These are phyloP conservation scores for Pichia ethanolica DNA, from an alignment of 805 yeast species.

Conservation along the genomic window DNA sequence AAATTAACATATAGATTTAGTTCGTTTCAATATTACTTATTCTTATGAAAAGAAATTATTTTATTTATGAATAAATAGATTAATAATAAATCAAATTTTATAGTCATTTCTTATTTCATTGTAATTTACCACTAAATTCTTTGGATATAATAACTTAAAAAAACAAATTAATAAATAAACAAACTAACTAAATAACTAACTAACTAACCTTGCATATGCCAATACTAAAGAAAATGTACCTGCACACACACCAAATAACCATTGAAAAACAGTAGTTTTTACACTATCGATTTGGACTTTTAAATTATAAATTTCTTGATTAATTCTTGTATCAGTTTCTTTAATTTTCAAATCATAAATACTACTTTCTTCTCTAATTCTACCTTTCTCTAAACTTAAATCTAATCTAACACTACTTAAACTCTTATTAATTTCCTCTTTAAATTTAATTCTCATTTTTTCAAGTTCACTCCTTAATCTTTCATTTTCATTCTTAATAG, in stretches of 20 bases:
- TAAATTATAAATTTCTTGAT: conserved; percentile 91
- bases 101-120: too few species aligned
- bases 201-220: conserved; percentile 74
- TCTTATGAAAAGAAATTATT: too few species aligned
- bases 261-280: conserved; percentile 94
- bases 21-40: too few species aligned
- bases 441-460: conserved; percentile 71
- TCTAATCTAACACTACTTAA: conserved; percentile 88
- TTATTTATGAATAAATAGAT: too few species aligned
- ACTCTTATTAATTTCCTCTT: conserved; percentile 86
- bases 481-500: conserved; percentile 81
- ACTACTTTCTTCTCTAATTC: conserved; percentile 90
- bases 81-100: too few species aligned
- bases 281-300: conserved; percentile 92
- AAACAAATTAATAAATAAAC: not conserved
- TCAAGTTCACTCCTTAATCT: conserved; percentile 77
- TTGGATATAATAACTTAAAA: not conserved
- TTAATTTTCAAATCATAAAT: conserved; percentile 89
- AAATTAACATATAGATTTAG: too few species aligned
- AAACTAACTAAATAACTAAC: conserved; percentile 9
- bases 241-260: conserved; percentile 97
- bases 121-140: too few species aligned
- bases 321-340: conserved; percentile 91
- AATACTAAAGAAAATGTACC: conserved; percentile 94
- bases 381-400: conserved; percentile 86